Base-by-base conservation (phyloP, 352 stramenopile genomes). In the Globisporangium lucens region DNA sequence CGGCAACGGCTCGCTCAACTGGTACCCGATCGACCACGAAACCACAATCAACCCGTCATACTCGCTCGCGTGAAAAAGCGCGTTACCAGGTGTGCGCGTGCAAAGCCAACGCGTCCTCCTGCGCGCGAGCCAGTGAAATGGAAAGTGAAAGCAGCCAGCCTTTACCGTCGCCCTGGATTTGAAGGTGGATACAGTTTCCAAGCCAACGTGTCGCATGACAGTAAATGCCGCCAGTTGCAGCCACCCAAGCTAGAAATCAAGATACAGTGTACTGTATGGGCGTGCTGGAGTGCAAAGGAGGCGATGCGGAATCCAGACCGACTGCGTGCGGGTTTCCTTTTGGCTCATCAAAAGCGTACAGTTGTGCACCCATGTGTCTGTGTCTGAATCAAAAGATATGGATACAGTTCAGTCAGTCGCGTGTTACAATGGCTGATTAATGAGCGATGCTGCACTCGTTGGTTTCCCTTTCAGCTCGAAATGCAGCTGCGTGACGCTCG, bases 11-110 rank as follows among this genome's bases (percentile, higher is more conserved):
- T 9, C 59, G 41, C n/a, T 65, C n/a, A 56, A 57, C 43, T 65
- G 41, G 41, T 65, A 57, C 59, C 59, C 59, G 13, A 55, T 65
- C 20, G 59, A 57, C 38, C 22, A 46, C 10, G 59, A 65, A 43
- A 38, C 5, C 10, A 27, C 5, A 10, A 56, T 52, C 27, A 64
- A 64, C 13, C 57, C 36, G 41, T 63, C 57, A 20, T 63, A 63
- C 36, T 24, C 57, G 33, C 33, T 53, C 55, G 13, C 49, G 8
- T 33, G 49, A 56, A n/a, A 6, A 56, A 38, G 35, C 35, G 35
- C 35, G 35, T 38, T 38, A 12, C 13, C 43, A 51, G 17, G 24
- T 15, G 4, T 15, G 1, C 12, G 12, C 7, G 1, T 13, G 1
- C 20, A 1, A 55, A 27, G 46, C 6, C 6, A 29, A 5, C 47